Evolutionary conservation across 2,329 filamentous ascomycete species (phyloP), one percentile per base, ranked within the genome.

Genomic region (Colletotrichum cordylinicola): DNA sequence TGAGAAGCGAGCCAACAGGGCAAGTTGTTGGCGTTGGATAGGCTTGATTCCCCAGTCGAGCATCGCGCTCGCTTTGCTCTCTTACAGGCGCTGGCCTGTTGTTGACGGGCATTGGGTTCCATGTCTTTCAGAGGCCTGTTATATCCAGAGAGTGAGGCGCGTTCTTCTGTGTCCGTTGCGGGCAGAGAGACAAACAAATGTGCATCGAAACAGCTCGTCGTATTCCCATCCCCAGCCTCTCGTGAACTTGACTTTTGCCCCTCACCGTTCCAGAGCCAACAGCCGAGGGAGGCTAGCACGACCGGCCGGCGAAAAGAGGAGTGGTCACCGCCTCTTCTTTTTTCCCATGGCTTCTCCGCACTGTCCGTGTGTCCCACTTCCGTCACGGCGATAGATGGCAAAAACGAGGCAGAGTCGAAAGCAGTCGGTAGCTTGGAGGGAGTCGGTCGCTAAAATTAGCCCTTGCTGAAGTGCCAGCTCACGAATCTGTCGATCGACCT

Each of bases 321-420:
- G 70, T 61, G 43, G 73, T 75, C 73, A 75, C 73, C 73, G 73
- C 73, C 73, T 75, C 73, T 75, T 73, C 29, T 56, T 72, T 61
- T 66, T 52, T 10, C 39, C 29, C 61, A 29, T 61, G 35, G 35
- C 48, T 73, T 73, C 73, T 76, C 69, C 75, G 75, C 73, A 77
- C 73, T 70, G 73, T 62, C 68, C 67, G 64, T 76, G 67, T 77
- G 75, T 77, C 56, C 71, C 74, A 76, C 74, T 76, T 33, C 67
- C 60, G 56, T 67, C 65, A 52, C 65, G 67, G 68, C 67, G 64
- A 72, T 29, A 27, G 67, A 60, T 37, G 62, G 70, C 71, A 43
- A 56, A 73, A 69, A 65, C 39, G 43, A 67, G 65, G 73, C 62
- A 61, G 61, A 33, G 62, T 73, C 43, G 64, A 73, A 64, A 73